A percentile compares a stretch with the other conserved stretches of the same genome.
Conservation (phyloP, 2,329 filamentous ascomycete genomes). For the Nemania diffusa region DNA sequence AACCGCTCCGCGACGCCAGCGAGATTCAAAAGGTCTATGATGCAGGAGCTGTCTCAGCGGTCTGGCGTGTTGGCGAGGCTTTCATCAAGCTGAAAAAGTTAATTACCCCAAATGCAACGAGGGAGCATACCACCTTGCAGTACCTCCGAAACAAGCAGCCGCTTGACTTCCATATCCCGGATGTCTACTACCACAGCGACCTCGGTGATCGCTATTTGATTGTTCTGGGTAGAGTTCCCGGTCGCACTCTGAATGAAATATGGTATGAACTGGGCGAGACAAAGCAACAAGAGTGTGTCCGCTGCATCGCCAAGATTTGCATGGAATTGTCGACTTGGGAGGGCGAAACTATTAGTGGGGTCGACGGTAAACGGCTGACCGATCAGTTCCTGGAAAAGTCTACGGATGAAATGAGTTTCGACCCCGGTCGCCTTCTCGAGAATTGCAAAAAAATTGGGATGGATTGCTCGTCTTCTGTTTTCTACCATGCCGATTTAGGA, state of each 20-base stretch:
- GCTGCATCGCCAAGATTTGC: constrained; percentile 28
- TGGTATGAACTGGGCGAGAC: constrained; percentile 24
- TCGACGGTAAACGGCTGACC: constrained; percentile 24
- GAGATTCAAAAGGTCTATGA: constrained; percentile 27
- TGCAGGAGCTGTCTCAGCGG: constrained; percentile 26
- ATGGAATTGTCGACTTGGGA: constrained; percentile 25
- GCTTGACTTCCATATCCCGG: constrained; percentile 25
- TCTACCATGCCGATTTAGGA: constrained; percentile 27
- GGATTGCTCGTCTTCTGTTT: constrained; percentile 25
- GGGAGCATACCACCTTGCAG: constrained; percentile 27
- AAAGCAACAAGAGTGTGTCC: constrained; percentile 21
- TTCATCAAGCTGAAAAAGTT: constrained; percentile 29
- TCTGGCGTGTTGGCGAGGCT: constrained; percentile 30
- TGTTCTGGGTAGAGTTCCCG: constrained; percentile 21
- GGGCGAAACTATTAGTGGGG: constrained; percentile 23
- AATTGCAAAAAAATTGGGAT: constrained; percentile 25
- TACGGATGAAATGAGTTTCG: constrained; percentile 18
- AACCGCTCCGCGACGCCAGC: constrained; percentile 21
- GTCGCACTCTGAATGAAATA: constrained; percentile 25
- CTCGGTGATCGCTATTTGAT: constrained; percentile 25
- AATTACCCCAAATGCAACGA: constrained; percentile 25
- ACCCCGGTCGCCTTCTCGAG: constrained; percentile 16
- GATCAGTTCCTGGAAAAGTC: constrained; percentile 19
- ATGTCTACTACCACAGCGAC: constrained; percentile 26
- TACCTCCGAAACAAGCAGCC: constrained; percentile 23